A percentile compares a stretch with the other conserved stretches of the same genome.
These are phyloP conservation scores for Naganishia vishniacii DNA, from an alignment of 768 basidiomycete genomes.

Conservation along the genomic window DNA sequence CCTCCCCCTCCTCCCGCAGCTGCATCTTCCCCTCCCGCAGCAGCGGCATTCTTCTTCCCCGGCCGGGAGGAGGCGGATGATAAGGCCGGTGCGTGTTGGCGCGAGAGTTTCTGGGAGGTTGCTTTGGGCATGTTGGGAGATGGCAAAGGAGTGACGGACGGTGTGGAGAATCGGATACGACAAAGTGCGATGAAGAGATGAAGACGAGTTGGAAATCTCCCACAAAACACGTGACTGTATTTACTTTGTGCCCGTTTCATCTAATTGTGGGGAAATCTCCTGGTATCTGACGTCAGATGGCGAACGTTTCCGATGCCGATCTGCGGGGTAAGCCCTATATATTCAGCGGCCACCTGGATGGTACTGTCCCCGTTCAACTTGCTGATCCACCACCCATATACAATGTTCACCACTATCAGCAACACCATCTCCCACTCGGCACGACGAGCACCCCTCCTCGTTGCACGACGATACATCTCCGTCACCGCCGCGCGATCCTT, in stretches of 20 bases:
- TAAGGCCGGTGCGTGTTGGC: slow-evolving; percentile 27
- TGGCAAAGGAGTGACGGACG: too few species aligned
- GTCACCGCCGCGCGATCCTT: neutral
- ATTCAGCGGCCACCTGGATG: too few species aligned
- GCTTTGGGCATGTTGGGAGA: slow-evolving; percentile 47
- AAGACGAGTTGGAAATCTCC: slow-evolving; percentile 4
- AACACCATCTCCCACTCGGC: slow-evolving; percentile 1
- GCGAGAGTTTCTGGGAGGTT: slow-evolving; percentile 38
- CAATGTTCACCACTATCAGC: slow-evolving; percentile 10
- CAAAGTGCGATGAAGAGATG: slow-evolving; percentile 4
- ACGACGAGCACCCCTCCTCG: neutral
- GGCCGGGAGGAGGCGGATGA: slow-evolving; percentile 38
- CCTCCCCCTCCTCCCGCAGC: slow-evolving; percentile 33
- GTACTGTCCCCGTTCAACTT: too few species aligned
- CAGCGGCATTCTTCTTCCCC: slow-evolving; percentile 38
- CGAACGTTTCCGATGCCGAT: neutral
- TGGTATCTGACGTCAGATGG: neutral
- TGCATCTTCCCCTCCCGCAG: slow-evolving; percentile 28
- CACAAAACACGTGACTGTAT: slow-evolving; percentile 1
- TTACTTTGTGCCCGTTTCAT: slow-evolving; percentile 4
- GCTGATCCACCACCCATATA: too few species aligned
- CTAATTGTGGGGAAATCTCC: neutral
- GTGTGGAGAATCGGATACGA: too few species aligned
- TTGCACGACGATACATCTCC: neutral
- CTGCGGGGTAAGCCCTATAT: neutral